Evolutionary conservation across 768 basidiomycete genomes (phyloP).

Genomic region (Russula emetica): DNA sequence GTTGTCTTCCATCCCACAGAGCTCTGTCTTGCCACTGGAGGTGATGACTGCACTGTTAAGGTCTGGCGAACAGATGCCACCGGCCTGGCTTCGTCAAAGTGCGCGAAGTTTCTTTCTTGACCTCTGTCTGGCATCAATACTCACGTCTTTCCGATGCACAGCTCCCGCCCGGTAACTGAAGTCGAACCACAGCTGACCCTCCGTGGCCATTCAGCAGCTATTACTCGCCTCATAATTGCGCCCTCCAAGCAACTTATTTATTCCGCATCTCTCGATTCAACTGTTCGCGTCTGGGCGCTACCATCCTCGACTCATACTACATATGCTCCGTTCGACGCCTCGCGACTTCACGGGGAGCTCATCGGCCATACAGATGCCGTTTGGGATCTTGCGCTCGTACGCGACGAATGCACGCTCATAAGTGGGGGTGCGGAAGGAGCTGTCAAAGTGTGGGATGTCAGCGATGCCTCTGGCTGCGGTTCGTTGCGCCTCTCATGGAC

Average conservation of each 20-base stretch:
- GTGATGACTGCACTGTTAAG: conserved; percentile 94
- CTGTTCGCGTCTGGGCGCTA: conserved; percentile 86
- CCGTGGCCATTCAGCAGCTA: conserved; percentile 87
- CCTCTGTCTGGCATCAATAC: background rate
- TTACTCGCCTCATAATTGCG: conserved; percentile 81
- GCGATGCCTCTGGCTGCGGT: conserved; percentile 53
- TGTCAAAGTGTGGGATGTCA: conserved; percentile 92
- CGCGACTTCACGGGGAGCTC: conserved; percentile 68
- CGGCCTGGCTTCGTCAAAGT: conserved; percentile 72
- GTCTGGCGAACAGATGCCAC: conserved; percentile 88
- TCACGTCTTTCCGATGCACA: conserved; percentile 37
- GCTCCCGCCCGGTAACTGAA: conserved; percentile 68
- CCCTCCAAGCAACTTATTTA: conserved; percentile 74
- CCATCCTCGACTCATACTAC: conserved; percentile 76
- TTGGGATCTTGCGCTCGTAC: conserved; percentile 88
- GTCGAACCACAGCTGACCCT: conserved; percentile 90
- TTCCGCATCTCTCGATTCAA: conserved; percentile 90
- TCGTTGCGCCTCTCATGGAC: conserved; percentile 76
- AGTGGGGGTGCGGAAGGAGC: conserved; percentile 88
- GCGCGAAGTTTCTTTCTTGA: conserved; percentile 37
- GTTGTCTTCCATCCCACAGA: conserved; percentile 87
- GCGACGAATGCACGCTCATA: conserved; percentile 79
- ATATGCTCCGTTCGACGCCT: conserved; percentile 87
- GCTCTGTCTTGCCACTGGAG: conserved; percentile 83
- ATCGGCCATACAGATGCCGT: conserved; percentile 94